Conservation (phyloP, 768 basidiomycete genomes). For the Mycena amicta region DNA sequence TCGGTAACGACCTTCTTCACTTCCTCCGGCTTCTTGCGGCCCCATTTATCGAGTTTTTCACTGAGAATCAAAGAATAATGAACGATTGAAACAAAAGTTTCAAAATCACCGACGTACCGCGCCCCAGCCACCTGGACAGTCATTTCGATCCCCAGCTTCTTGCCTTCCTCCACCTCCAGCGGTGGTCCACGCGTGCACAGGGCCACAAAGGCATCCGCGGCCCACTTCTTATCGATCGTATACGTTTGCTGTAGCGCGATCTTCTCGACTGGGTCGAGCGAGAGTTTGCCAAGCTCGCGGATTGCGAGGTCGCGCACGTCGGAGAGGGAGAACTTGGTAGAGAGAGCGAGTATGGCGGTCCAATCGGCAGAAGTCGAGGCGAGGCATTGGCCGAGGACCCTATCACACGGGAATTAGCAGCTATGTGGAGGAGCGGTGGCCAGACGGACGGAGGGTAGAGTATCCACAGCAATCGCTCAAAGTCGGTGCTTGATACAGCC, state of each 20-base stretch:
- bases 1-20: slow-evolving; percentile 26
- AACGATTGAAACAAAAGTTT: too few relatives aligned
- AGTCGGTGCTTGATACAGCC: slow-evolving; percentile 30
- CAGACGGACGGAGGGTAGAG: slow-evolving; percentile 33
- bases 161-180: slow-evolving; percentile 30
- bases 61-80: too few relatives aligned
- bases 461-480: slow-evolving; percentile 39
- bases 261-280: slow-evolving; percentile 44
- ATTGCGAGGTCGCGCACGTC: slow-evolving; percentile 32
- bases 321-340: slow-evolving; percentile 31
- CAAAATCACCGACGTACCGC: slow-evolving; percentile 7
- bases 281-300: slow-evolving; percentile 27
- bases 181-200: slow-evolving; percentile 24
- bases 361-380: slow-evolving; percentile 32
- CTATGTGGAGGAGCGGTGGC: too few relatives aligned
- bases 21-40: slow-evolving; percentile 26
- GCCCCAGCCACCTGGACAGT: slow-evolving; percentile 25
- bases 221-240: slow-evolving; percentile 31
- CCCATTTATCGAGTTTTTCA: slow-evolving; percentile 28
- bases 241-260: slow-evolving; percentile 44
- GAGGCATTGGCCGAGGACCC: slow-evolving; percentile 27
- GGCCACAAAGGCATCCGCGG: slow-evolving; percentile 22
- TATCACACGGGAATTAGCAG: slow-evolving; percentile 1
- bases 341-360: slow-evolving; percentile 34
- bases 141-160: slow-evolving; percentile 30